Percentiles rank a stretch among this genome's conserved stretches.
Evolutionary conservation across 768 basidiomycete genomes (phyloP).

Genomic region (Lactifluus volemus): DNA sequence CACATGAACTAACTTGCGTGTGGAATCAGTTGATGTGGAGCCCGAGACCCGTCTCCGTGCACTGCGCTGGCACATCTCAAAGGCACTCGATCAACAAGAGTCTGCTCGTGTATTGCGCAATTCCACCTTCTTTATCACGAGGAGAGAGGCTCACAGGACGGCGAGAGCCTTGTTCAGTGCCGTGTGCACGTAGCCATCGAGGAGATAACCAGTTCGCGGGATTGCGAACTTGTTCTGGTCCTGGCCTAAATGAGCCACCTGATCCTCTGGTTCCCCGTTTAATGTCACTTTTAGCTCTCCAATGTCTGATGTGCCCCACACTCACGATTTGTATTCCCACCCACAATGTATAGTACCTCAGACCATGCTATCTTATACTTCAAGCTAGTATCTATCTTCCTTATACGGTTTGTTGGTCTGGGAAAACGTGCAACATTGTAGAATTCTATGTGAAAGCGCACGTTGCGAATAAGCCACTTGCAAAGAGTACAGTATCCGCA

Average conservation of each 20-base stretch:
- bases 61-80: conserved; percentile 16
- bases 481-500: no score
- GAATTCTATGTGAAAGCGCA: background rate
- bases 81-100: conserved; percentile 2
- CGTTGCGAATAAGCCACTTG: no score
- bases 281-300: background rate
- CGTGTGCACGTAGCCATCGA: conserved; percentile 13
- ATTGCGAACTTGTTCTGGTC: conserved; percentile 10
- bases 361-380: background rate
- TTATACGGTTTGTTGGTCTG: no score
- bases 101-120: conserved; percentile 8
- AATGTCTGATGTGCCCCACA: background rate
- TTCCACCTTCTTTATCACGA: conserved; percentile 7
- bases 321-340: background rate
- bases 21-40: conserved; percentile 3
- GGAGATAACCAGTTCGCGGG: conserved; percentile 1
- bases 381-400: background rate
- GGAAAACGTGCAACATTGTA: background rate
- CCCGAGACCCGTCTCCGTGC: conserved; percentile 15
- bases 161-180: background rate
- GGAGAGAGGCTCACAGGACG: background rate
- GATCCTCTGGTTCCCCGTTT: background rate
- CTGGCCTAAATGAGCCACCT: background rate
- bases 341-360: background rate
- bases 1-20: background rate